Conservation (phyloP, 257 asterid species). For the Mentha longifolia region DNA sequence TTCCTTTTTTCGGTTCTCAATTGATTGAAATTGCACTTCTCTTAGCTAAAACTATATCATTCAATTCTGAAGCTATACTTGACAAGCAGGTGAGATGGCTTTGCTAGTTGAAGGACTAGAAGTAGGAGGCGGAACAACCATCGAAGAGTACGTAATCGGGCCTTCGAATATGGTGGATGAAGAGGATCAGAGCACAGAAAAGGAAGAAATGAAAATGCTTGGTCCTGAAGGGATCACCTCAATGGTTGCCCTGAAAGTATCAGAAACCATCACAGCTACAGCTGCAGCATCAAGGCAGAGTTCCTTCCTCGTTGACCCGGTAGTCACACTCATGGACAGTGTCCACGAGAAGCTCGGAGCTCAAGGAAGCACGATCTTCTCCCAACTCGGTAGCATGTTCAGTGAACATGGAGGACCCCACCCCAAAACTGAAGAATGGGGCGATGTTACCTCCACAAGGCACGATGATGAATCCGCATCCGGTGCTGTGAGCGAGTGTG, state of each 20-base stretch:
- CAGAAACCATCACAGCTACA: constrained; percentile 39
- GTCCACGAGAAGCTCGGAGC: constrained; percentile 65
- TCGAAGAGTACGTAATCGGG: constrained; percentile 62
- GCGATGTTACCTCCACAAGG: constrained; percentile 46
- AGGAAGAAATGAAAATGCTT: constrained; percentile 50
- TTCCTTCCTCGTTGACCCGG: constrained; percentile 54
- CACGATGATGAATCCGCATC: constrained; percentile 51
- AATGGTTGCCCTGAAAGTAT: constrained; percentile 54
- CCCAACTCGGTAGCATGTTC: constrained; percentile 64
- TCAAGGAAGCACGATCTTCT: constrained; percentile 57
- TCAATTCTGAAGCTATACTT: neutral
- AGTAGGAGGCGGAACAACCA: constrained; percentile 55
- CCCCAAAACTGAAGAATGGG: constrained; percentile 55
- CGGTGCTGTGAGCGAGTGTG: constrained; percentile 51
- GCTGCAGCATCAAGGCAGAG: constrained; percentile 48
- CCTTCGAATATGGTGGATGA: constrained; percentile 48
- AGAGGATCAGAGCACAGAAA: constrained; percentile 40
- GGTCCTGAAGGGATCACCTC: constrained; percentile 57
- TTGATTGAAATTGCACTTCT: neutral
- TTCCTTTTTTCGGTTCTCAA: neutral
- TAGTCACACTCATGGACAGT: constrained; percentile 63
- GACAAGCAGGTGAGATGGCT: constrained; percentile 69
- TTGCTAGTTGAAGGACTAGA: constrained; percentile 76
- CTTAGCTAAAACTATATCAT: neutral
- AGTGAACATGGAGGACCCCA: constrained; percentile 39